Percentiles rank a stretch among this genome's conserved stretches.
These are phyloP conservation scores for Saturnispora kantuleensis DNA, from an alignment of 805 yeast species.

Conservation along the genomic window DNA sequence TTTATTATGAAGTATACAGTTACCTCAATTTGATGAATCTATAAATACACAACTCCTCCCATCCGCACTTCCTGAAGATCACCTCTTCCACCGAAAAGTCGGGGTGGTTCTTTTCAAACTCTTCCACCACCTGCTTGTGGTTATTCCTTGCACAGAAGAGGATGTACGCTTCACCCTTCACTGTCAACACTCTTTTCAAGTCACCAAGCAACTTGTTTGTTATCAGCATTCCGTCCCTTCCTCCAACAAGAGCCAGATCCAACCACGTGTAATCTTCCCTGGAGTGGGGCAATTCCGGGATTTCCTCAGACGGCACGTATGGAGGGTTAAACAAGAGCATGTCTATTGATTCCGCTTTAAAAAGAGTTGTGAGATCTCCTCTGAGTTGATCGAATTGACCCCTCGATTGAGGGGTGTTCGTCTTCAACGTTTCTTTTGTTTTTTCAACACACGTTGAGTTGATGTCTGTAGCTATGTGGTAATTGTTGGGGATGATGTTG, in stretches of 20 bases:
- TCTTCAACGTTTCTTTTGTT: constrained; percentile 31
- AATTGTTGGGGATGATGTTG: constrained; percentile 38
- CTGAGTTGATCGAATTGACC: constrained; percentile 40
- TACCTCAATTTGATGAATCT: constrained; percentile 35
- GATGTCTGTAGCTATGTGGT: constrained; percentile 65
- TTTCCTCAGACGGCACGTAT: constrained; percentile 79
- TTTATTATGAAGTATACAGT: constrained; percentile 21
- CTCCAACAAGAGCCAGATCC: constrained; percentile 86
- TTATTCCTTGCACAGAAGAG: constrained; percentile 86
- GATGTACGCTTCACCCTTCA: constrained; percentile 71
- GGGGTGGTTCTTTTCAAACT: constrained; percentile 29
- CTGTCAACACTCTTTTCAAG: constrained; percentile 43
- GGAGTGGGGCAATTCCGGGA: constrained; percentile 48
- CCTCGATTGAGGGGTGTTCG: constrained; percentile 14
- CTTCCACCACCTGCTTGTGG: constrained; percentile 49
- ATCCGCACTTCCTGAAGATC: constrained; percentile 75
- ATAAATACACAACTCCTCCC: constrained; percentile 84
- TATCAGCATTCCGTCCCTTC: constrained; percentile 80
- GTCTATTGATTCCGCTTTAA: constrained; percentile 46
- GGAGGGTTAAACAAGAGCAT: constrained; percentile 89
- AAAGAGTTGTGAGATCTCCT: constrained; percentile 44
- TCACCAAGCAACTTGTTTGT: constrained; percentile 54
- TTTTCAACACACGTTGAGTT: constrained; percentile 68
- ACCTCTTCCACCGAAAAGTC: constrained; percentile 47
- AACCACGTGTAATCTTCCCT: constrained; percentile 57